phyloP scores from a whole-genome alignment of 1,284 basidiomycete genomes.

The Trichosporon inkin region DNA sequence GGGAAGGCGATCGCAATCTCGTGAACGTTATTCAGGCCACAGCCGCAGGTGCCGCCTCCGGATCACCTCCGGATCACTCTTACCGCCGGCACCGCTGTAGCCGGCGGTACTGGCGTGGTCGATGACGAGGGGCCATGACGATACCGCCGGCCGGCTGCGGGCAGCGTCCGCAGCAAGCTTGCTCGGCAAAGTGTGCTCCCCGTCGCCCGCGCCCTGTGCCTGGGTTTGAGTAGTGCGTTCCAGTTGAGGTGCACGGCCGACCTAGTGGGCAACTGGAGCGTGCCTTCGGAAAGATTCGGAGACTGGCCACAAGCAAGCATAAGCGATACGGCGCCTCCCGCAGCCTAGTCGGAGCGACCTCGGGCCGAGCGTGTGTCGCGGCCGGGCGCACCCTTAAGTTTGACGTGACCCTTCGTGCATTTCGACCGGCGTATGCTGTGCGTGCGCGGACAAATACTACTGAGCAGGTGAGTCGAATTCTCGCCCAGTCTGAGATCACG shows the following conservation, averaged over 20 bases:
- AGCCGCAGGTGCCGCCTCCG: not conserved
- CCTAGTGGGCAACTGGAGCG: no score
- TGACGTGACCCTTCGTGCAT: not conserved
- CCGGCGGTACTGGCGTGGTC: not conserved
- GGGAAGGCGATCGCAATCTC: not conserved
- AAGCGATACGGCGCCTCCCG: not conserved
- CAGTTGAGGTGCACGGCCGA: not conserved
- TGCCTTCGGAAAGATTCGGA: not conserved
- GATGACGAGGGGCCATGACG: not conserved
- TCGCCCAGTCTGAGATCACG: no score
- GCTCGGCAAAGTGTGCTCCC: not conserved
- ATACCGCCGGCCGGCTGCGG: not conserved
- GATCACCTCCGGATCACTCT: conserved; percentile 6
- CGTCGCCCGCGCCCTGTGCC: no score
- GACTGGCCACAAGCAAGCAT: not conserved
- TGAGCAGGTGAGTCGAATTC: not conserved
- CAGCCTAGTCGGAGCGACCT: not conserved
- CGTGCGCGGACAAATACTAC: not conserved
- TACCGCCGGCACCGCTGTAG: conserved; percentile 1
- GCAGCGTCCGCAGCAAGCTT: not conserved
- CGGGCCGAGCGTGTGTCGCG: not conserved
- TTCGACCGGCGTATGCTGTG: not conserved
- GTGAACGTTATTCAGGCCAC: not conserved
- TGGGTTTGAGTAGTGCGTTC: no score
- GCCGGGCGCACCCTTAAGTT: not conserved